phyloP scores from a whole-genome alignment of 1,139 yeast species.

The Saccharomycopsis hybrid region DNA sequence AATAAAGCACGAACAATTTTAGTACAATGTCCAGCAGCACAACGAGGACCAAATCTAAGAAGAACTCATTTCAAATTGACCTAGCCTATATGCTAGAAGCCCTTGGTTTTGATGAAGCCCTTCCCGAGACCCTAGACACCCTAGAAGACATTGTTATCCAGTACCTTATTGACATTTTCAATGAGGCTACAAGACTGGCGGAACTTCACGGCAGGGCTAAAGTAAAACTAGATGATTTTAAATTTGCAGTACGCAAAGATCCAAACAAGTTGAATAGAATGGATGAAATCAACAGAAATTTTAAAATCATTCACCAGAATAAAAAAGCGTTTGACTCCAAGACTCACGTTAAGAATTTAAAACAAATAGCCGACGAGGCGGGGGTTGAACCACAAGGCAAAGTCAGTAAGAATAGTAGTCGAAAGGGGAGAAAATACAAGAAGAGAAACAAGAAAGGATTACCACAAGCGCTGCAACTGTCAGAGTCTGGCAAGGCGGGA shows the following conservation, averaged over 20 bases:
- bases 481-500: slow-evolving; percentile 5
- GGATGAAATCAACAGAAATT: slow-evolving; percentile 17
- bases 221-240: slow-evolving; percentile 20
- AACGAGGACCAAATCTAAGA: slow-evolving; percentile 11
- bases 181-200: slow-evolving; percentile 14
- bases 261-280: slow-evolving; percentile 15
- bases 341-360: slow-evolving; percentile 7
- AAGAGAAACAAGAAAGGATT: slow-evolving; percentile 9
- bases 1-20: too few species aligned
- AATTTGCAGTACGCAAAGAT: slow-evolving; percentile 19
- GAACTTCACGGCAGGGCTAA: slow-evolving; percentile 19
- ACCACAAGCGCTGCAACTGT: not conserved
- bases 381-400: slow-evolving; percentile 1
- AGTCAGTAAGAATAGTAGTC: slow-evolving; percentile 5
- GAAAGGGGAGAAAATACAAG: slow-evolving; percentile 15
- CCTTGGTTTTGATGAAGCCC: slow-evolving; percentile 19
- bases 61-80: slow-evolving; percentile 17
- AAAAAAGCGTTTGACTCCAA: slow-evolving; percentile 18
- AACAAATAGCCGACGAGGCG: slow-evolving; percentile 7
- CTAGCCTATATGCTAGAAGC: slow-evolving; percentile 19
- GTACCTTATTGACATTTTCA: slow-evolving; percentile 18
- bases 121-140: slow-evolving; percentile 19
- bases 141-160: slow-evolving; percentile 18
- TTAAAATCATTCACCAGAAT: slow-evolving; percentile 16
- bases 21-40: too few species aligned